Evolutionary conservation across 2,329 filamentous ascomycete genomes (phyloP).

Genomic region (Alternaria novae-zelandiae): DNA sequence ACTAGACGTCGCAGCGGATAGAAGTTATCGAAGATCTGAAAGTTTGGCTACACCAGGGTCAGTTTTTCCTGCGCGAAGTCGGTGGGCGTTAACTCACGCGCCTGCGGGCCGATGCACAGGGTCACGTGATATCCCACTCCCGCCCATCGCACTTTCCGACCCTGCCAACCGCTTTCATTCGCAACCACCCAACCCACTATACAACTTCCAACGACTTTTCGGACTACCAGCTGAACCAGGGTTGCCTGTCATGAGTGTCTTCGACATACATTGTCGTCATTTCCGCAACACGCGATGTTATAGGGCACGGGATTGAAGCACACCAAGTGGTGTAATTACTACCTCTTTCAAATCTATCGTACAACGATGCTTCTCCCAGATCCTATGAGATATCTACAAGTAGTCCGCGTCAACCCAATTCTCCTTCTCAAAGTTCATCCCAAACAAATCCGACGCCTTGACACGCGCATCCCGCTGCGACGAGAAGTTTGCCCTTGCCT

Average conservation of each 20-base stretch:
- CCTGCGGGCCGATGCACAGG: too few relatives aligned
- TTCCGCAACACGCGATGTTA: background rate
- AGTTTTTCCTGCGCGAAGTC: too few relatives aligned
- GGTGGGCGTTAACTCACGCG: too few relatives aligned
- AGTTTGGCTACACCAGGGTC: too few relatives aligned
- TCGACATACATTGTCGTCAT: background rate
- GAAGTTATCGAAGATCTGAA: too few relatives aligned
- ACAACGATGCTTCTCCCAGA: background rate
- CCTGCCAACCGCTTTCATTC: background rate
- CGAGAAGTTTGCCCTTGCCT: slow-evolving; percentile 11
- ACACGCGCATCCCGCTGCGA: slow-evolving; percentile 10
- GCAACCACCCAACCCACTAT: background rate
- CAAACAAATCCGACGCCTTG: slow-evolving; percentile 16
- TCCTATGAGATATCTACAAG: background rate
- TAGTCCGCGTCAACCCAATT: slow-evolving; percentile 24
- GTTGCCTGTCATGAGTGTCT: background rate
- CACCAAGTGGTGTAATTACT: background rate
- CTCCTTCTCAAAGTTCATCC: slow-evolving; percentile 19
- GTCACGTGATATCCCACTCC: background rate
- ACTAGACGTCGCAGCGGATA: too few relatives aligned
- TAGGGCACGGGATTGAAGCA: background rate
- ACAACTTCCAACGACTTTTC: background rate
- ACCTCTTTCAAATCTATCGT: background rate
- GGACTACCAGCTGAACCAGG: background rate
- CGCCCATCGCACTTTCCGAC: background rate